A percentile compares a stretch with the other conserved stretches of the same genome.
Conservation (phyloP, 169 alveolate genomes). For the Babesia bigemina region DNA sequence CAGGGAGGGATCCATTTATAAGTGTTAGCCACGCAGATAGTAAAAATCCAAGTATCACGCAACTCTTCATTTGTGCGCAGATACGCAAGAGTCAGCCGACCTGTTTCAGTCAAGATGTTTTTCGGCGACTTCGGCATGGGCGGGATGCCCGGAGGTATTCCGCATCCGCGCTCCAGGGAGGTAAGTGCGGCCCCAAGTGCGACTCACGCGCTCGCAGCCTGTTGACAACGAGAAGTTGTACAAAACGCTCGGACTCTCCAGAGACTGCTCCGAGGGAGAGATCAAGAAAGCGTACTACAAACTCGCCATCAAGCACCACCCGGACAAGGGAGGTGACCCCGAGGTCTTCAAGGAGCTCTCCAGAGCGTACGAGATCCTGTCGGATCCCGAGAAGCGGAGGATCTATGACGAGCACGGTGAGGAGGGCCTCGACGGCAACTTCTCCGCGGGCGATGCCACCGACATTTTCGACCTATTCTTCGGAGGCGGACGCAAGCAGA, state of each 20-base stretch:
- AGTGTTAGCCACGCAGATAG: too few species aligned
- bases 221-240: conserved; percentile 86
- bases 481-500: conserved; percentile 87
- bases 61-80: not conserved
- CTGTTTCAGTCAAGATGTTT: conserved; percentile 37
- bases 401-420: conserved; percentile 97
- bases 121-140: conserved; percentile 69
- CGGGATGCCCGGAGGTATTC: conserved; percentile 75
- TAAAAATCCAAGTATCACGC: too few species aligned
- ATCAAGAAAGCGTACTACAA: conserved; percentile 94
- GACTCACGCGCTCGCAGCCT: conserved; percentile 40
- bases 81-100: not conserved
- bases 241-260: conserved; percentile 82
- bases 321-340: conserved; percentile 99
- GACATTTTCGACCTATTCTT: conserved; percentile 91
- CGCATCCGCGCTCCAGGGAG: conserved; percentile 64
- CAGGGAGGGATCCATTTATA: too few species aligned
- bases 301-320: conserved; percentile 94
- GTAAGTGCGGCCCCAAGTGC: conserved; percentile 5
- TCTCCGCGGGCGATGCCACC: conserved; percentile 82
- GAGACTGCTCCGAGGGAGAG: conserved; percentile 87
- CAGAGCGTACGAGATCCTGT: conserved; percentile 95
- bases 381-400: conserved; percentile 95
- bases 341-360: conserved; percentile 94
- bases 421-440: conserved; percentile 95